Percentiles rank a stretch among this genome's conserved stretches.
Evolutionary conservation across 2,329 filamentous ascomycete species (phyloP).

Genomic region (Colletotrichum echinochloae): DNA sequence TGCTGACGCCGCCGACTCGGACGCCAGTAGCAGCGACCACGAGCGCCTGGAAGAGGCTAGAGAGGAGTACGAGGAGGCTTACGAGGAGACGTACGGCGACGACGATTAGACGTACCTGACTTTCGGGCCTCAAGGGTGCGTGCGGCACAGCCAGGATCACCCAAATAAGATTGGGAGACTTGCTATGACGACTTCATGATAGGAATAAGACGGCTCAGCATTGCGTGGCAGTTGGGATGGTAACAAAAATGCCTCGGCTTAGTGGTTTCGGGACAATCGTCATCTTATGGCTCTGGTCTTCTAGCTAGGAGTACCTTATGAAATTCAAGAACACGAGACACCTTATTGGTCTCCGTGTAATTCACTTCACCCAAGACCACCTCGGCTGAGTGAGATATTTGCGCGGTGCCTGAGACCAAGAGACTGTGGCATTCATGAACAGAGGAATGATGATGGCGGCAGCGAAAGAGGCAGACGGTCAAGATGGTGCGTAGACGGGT

Average conservation of each 20-base stretch:
- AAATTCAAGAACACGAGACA: constrained; percentile 34
- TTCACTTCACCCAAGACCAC: not conserved
- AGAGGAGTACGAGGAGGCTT: constrained; percentile 63
- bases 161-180: constrained; percentile 13
- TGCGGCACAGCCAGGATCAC: not conserved
- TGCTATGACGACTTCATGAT: constrained; percentile 34
- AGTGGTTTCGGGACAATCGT: constrained; percentile 27
- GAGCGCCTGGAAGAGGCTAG: constrained; percentile 65
- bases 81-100: constrained; percentile 56
- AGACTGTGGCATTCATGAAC: not conserved
- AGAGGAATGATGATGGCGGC: not conserved
- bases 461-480: not conserved
- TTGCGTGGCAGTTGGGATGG: constrained; percentile 33
- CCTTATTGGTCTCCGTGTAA: constrained; percentile 15
- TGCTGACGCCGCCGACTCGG: constrained; percentile 53
- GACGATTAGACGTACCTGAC: constrained; percentile 39
- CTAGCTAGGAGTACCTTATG: not conserved
- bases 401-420: not conserved
- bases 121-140: constrained; percentile 5
- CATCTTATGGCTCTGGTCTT: constrained; percentile 16
- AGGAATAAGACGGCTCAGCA: constrained; percentile 28
- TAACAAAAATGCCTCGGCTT: constrained; percentile 22
- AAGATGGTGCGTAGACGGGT: too few relatives aligned
- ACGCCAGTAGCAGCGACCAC: constrained; percentile 63
- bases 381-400: constrained; percentile 9